Percentiles rank a stretch among this genome's conserved stretches.
Evolutionary conservation across 2,329 filamentous ascomycete species (phyloP).

Genomic region (Cucurbitaria berberidis): DNA sequence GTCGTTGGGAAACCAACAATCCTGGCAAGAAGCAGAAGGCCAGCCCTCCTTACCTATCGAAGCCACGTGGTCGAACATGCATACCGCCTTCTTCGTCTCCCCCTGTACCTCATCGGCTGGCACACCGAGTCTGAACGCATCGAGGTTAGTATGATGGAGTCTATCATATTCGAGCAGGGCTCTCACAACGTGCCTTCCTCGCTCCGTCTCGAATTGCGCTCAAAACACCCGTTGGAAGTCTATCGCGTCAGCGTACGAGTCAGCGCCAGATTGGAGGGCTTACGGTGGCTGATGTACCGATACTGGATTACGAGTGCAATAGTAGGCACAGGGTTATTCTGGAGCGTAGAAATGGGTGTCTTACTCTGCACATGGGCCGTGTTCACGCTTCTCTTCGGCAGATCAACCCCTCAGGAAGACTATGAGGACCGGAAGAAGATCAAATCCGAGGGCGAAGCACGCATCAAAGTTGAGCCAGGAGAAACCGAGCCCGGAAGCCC

Average conservation of each 20-base stretch:
- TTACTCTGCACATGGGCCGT: slow-evolving; percentile 69
- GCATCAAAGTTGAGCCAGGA: slow-evolving; percentile 19
- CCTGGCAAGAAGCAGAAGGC: slow-evolving; percentile 66
- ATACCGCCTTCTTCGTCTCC: slow-evolving; percentile 54
- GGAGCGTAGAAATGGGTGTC: slow-evolving; percentile 74
- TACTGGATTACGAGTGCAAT: slow-evolving; percentile 74
- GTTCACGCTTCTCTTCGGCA: slow-evolving; percentile 53
- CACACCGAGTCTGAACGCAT: slow-evolving; percentile 69
- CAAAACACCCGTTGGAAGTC: slow-evolving; percentile 73
- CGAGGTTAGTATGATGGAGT: slow-evolving; percentile 74
- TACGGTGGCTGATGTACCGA: slow-evolving; percentile 81
- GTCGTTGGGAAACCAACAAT: slow-evolving; percentile 26
- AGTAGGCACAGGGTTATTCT: slow-evolving; percentile 74
- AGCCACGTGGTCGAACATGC: slow-evolving; percentile 54
- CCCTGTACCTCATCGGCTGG: slow-evolving; percentile 72
- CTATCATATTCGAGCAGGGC: slow-evolving; percentile 67
- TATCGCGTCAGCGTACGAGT: slow-evolving; percentile 74
- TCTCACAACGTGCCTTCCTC: slow-evolving; percentile 59
- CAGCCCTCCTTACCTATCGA: slow-evolving; percentile 79
- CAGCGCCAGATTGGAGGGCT: slow-evolving; percentile 74
- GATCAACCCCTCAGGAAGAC: not conserved
- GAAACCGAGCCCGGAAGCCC: slow-evolving; percentile 26
- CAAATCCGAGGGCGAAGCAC: slow-evolving; percentile 3
- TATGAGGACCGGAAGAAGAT: slow-evolving; percentile 16
- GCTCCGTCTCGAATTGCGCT: slow-evolving; percentile 71